phyloP scores from a whole-genome alignment of 2,329 filamentous ascomycete species.

The Didymella sp. region DNA sequence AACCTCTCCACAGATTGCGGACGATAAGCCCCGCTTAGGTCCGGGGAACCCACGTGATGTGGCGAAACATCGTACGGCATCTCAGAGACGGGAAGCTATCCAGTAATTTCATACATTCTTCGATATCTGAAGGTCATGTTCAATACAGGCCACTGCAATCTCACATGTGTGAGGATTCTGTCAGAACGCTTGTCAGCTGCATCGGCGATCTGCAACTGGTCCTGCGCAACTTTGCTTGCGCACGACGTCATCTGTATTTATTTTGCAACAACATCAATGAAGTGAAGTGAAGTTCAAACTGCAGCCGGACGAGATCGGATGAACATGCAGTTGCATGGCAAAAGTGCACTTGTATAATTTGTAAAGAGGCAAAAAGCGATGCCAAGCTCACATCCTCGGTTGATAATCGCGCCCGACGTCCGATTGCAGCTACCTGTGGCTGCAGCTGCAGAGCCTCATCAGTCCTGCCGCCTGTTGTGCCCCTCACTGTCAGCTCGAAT shows the following conservation, averaged over 20 bases:
- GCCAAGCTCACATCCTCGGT: slow-evolving; percentile 5
- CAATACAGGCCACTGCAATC: background rate
- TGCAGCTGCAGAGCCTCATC: slow-evolving; percentile 3
- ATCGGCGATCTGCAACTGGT: background rate
- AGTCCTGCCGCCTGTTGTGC: background rate
- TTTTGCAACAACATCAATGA: background rate
- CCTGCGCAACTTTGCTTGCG: background rate
- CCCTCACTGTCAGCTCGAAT: background rate
- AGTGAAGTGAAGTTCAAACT: background rate
- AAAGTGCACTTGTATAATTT: background rate
- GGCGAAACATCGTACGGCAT: slow-evolving; percentile 2
- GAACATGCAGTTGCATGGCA: background rate
- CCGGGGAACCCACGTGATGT: slow-evolving; percentile 6
- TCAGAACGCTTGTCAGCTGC: background rate
- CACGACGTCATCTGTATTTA: background rate
- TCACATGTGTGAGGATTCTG: background rate
- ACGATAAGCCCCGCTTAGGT: background rate
- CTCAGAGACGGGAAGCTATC: background rate
- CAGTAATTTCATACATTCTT: background rate
- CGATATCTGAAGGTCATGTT: background rate
- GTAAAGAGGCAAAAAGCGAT: background rate
- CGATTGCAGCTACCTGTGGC: slow-evolving; percentile 1
- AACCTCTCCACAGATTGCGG: slow-evolving; percentile 5
- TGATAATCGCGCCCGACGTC: slow-evolving; percentile 1
- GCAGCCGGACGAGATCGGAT: background rate